Evolutionary conservation across 2,329 filamentous ascomycete genomes (phyloP).

Genomic region (Fusarium xylarioides): DNA sequence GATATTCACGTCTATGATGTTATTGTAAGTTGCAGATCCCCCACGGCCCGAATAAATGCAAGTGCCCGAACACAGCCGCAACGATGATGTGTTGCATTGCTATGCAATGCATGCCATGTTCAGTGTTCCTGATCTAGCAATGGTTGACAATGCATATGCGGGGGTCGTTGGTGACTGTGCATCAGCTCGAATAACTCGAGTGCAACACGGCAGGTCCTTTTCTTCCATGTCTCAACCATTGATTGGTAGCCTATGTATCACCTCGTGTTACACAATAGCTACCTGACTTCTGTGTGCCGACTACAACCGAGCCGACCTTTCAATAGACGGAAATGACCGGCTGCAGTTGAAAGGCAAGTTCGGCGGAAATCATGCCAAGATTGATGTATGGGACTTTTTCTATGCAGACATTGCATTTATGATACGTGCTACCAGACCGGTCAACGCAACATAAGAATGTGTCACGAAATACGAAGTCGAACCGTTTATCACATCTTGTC

Average conservation of each 20-base stretch:
- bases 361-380: not conserved
- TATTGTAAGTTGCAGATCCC: not conserved
- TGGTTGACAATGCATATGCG: not conserved
- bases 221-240: not conserved
- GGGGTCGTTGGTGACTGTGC: not conserved
- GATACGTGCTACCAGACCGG: not conserved
- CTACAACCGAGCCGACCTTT: not conserved
- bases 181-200: too few relatives aligned
- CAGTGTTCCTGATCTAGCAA: fast-evolving
- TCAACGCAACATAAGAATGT: fast-evolving
- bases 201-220: not conserved
- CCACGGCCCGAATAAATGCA: not conserved
- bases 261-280: not conserved
- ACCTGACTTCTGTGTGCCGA: fast-evolving
- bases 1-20: too few relatives aligned
- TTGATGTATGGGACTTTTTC: not conserved
- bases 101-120: fast-evolving
- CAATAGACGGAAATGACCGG: too few relatives aligned
- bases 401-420: not conserved
- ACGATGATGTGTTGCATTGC: not conserved
- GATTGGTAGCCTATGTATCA: not conserved
- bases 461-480: not conserved
- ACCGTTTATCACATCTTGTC: not conserved
- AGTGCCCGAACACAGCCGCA: not conserved
- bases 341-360: not conserved